Percentiles rank a stretch among this genome's conserved stretches.
Evolutionary conservation across 345 rosid species (phyloP).

Genomic region (Anacardium occidentale): DNA sequence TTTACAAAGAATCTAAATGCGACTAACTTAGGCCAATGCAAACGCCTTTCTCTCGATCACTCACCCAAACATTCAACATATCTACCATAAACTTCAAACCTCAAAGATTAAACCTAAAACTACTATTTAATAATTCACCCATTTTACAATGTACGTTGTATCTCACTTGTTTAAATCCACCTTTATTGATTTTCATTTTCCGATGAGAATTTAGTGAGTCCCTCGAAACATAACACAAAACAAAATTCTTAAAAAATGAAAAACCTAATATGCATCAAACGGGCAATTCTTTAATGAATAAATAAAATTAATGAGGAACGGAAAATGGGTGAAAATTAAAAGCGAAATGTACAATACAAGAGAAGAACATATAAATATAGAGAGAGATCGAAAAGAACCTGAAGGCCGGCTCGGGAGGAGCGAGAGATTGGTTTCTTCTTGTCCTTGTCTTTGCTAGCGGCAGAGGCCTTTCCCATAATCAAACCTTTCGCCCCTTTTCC

Average conservation of each 20-base stretch:
- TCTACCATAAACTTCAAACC: neutral
- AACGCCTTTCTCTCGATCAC: neutral
- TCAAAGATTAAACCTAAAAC: neutral
- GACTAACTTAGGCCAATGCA: neutral
- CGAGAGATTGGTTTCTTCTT: constrained; percentile 75
- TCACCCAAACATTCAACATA: neutral
- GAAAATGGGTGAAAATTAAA: neutral
- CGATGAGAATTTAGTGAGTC: no score
- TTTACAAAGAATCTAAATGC: neutral
- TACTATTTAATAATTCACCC: neutral
- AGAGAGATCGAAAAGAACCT: constrained; percentile 40
- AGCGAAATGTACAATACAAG: neutral
- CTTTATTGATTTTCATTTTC: no score
- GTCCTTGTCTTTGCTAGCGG: constrained; percentile 44
- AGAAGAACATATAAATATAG: neutral
- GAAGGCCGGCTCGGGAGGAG: constrained; percentile 83
- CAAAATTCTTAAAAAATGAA: neutral
- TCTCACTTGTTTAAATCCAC: neutral
- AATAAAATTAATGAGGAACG: neutral
- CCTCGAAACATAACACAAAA: neutral
- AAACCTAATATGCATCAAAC: neutral
- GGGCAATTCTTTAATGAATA: neutral
- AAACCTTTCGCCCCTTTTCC: constrained; percentile 65
- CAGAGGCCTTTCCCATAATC: constrained; percentile 43
- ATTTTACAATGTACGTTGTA: neutral